phyloP scores from a whole-genome alignment of 208 protist species.

The Zelonia costaricensis region DNA sequence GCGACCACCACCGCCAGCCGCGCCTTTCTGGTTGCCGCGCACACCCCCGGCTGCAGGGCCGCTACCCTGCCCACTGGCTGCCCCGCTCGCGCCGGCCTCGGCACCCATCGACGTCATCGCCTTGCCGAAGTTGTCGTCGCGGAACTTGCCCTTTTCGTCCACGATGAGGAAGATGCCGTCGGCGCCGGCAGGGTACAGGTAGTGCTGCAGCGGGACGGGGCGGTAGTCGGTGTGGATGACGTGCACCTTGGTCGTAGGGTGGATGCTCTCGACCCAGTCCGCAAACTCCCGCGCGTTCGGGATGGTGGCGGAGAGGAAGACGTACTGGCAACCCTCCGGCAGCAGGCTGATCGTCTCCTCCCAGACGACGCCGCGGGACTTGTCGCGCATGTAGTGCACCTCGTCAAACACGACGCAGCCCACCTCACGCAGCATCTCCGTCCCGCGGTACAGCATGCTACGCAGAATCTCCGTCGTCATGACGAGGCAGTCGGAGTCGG shows the following conservation, averaged over 20 bases:
- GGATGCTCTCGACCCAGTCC: slow-evolving; percentile 98
- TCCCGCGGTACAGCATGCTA: slow-evolving; percentile 98
- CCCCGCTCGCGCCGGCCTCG: slow-evolving; percentile 21
- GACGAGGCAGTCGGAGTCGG: slow-evolving; percentile 97
- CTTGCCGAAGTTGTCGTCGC: slow-evolving; percentile 97
- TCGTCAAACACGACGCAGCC: slow-evolving; percentile 99
- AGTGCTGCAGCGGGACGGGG: slow-evolving; percentile 99
- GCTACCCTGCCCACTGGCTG: slow-evolving; percentile 25
- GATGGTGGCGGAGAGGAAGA: slow-evolving; percentile 99
- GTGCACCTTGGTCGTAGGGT: slow-evolving; percentile 97
- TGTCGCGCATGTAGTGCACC: slow-evolving; percentile 99
- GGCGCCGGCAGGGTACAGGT: slow-evolving; percentile 97
- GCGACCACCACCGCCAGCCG: slow-evolving; percentile 16
- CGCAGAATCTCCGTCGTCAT: slow-evolving; percentile 99
- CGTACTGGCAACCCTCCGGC: slow-evolving; percentile 97
- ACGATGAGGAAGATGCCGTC: slow-evolving; percentile 98
- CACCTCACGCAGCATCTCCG: slow-evolving; percentile 99
- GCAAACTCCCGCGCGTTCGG: slow-evolving; percentile 99
- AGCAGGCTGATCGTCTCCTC: slow-evolving; percentile 99
- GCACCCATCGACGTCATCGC: slow-evolving; percentile 90
- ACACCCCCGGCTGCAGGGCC: slow-evolving; percentile 11
- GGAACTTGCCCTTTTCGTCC: slow-evolving; percentile 95
- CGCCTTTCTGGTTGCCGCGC: slow-evolving; percentile 20
- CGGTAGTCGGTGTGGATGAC: slow-evolving; percentile 99
- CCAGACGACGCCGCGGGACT: slow-evolving; percentile 99